phyloP scores from a whole-genome alignment of 2,329 filamentous ascomycete species.

The Coniochaeta prunicola region DNA sequence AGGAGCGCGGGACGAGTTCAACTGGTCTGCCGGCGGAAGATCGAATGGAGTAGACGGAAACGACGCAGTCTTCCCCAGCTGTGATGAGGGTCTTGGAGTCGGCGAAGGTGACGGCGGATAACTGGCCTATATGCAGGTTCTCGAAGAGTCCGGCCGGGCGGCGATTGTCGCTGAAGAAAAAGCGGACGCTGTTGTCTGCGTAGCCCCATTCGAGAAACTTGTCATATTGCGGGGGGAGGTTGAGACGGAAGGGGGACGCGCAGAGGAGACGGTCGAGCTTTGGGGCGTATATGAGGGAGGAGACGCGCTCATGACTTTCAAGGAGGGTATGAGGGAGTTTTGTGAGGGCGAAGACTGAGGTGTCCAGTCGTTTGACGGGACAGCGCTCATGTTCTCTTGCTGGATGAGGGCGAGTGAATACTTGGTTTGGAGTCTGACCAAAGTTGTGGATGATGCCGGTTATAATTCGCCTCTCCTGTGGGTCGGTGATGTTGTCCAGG shows the following conservation, averaged over 20 bases:
- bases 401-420: slow-evolving; percentile 77
- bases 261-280: slow-evolving; percentile 80
- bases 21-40: slow-evolving; percentile 59
- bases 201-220: slow-evolving; percentile 96
- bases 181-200: slow-evolving; percentile 84
- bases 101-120: slow-evolving; percentile 76
- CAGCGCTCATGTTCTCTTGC: slow-evolving; percentile 62
- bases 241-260: slow-evolving; percentile 75
- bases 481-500: slow-evolving; percentile 83
- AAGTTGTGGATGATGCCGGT: slow-evolving; percentile 99
- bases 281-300: slow-evolving; percentile 68
- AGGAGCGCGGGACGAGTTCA: slow-evolving; percentile 71
- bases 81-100: slow-evolving; percentile 90
- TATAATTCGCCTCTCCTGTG: slow-evolving; percentile 76
- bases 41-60: slow-evolving; percentile 73
- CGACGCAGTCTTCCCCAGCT: slow-evolving; percentile 83
- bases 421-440: slow-evolving; percentile 92
- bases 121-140: slow-evolving; percentile 84
- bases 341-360: slow-evolving; percentile 65
- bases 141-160: slow-evolving; percentile 78
- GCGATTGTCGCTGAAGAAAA: slow-evolving; percentile 71
- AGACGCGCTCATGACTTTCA: slow-evolving; percentile 69
- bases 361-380: slow-evolving; percentile 66
- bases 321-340: slow-evolving; percentile 73
- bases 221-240: slow-evolving; percentile 80